Percentiles rank a stretch among this genome's conserved stretches.
Conservation (phyloP, 2,329 filamentous ascomycete species). For the Fusarium robinianum region DNA sequence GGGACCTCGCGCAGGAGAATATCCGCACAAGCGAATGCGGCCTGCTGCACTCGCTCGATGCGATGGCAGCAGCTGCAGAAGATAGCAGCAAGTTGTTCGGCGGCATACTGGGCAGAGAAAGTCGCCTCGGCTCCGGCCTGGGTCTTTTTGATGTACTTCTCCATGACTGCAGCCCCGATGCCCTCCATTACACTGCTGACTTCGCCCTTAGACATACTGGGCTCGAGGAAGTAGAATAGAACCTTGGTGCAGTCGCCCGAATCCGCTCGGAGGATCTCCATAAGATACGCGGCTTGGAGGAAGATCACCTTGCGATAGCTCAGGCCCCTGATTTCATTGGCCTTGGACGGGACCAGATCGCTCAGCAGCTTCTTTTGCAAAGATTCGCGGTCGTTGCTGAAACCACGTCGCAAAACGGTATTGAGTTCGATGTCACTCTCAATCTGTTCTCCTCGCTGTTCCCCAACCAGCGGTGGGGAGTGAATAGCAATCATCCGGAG, state of each 20-base stretch:
- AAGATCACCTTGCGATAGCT: conserved; percentile 93
- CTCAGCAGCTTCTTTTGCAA: conserved; percentile 80
- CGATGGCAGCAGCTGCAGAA: conserved; percentile 92
- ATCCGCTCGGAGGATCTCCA: conserved; percentile 85
- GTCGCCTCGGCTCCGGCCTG: conserved; percentile 70
- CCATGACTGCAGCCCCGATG: conserved; percentile 69
- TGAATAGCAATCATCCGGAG: conserved; percentile 83
- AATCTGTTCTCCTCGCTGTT: conserved; percentile 84
- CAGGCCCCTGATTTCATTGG: conserved; percentile 77
- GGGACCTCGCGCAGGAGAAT: conserved; percentile 83
- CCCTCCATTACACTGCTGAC: conserved; percentile 68
- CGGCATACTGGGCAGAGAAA: conserved; percentile 92
- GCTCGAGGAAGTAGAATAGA: conserved; percentile 92
- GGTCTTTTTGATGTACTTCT: conserved; percentile 78
- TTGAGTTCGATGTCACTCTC: conserved; percentile 98
- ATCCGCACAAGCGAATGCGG: conserved; percentile 81
- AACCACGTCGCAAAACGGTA: conserved; percentile 85
- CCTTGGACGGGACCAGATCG: conserved; percentile 73
- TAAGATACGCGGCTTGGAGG: conserved; percentile 83
- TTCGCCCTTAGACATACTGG: conserved; percentile 71
- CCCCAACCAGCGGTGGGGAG: conserved; percentile 83
- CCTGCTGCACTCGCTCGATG: conserved; percentile 87
- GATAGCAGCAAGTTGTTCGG: conserved; percentile 81
- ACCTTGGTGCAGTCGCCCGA: conserved; percentile 89
- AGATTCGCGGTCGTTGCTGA: conserved; percentile 75